Conservation (phyloP, 495 filamentous ascomycete genomes). For the Hypoxylon fuscum region DNA sequence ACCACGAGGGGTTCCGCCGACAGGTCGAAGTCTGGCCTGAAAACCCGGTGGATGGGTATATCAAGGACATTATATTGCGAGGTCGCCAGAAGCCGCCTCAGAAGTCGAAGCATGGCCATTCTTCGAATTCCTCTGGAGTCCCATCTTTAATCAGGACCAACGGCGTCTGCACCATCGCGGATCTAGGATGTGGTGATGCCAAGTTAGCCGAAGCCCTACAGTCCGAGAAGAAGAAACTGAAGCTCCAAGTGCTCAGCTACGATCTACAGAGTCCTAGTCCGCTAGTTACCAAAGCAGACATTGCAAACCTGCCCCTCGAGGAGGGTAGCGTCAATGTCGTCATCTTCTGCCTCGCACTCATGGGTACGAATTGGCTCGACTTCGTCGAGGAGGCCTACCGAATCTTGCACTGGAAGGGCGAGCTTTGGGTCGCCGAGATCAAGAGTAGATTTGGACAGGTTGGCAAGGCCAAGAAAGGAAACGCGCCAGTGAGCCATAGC, state of each 20-base stretch:
- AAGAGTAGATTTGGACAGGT: slow-evolving; percentile 85
- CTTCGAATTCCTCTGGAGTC: slow-evolving; percentile 39
- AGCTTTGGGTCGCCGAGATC: slow-evolving; percentile 96
- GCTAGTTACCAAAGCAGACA: slow-evolving; percentile 86
- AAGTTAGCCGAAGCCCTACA: slow-evolving; percentile 73
- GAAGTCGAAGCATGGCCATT: slow-evolving; percentile 33
- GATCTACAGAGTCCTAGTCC: slow-evolving; percentile 68
- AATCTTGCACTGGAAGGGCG: slow-evolving; percentile 87
- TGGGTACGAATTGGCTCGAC: slow-evolving; percentile 98
- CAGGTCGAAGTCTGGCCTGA: slow-evolving; percentile 96
- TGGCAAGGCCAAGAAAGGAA: slow-evolving; percentile 44
- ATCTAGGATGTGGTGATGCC: slow-evolving; percentile 70
- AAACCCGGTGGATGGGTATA: slow-evolving; percentile 89
- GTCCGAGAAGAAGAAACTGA: slow-evolving; percentile 60
- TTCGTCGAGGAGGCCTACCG: slow-evolving; percentile 96
- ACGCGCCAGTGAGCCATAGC: slow-evolving; percentile 68
- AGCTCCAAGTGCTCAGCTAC: slow-evolving; percentile 52
- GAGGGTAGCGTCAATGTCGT: slow-evolving; percentile 81
- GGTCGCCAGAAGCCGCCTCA: slow-evolving; percentile 49
- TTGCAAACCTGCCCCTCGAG: slow-evolving; percentile 78
- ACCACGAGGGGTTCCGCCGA: slow-evolving; percentile 92
- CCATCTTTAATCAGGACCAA: slow-evolving; percentile 55
- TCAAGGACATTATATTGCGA: slow-evolving; percentile 69
- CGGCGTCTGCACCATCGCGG: slow-evolving; percentile 78
- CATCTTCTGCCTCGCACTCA: slow-evolving; percentile 93